Percentiles rank a stretch among this genome's conserved stretches.
These are phyloP conservation scores for Phaffomyces opuntiae DNA, from an alignment of 805 yeast species.

Conservation along the genomic window DNA sequence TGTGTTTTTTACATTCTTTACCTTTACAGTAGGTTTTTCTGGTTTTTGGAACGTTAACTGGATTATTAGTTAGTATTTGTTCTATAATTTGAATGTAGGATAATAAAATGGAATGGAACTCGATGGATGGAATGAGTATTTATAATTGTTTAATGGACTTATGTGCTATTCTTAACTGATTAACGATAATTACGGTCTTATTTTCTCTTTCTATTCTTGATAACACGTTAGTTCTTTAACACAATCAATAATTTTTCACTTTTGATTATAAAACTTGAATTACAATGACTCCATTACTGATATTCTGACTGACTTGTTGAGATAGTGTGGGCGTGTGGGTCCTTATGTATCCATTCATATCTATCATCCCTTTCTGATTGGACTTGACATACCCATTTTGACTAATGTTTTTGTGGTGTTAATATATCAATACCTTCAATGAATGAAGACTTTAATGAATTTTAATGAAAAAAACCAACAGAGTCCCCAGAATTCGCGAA, in stretches of 20 bases:
- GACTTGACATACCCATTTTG: conserved; percentile 25
- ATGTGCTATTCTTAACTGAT: too few relatives aligned
- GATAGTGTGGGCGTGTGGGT: too few relatives aligned
- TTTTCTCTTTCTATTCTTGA: too few relatives aligned
- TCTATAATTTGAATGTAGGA: neutral
- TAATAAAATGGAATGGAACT: too few relatives aligned
- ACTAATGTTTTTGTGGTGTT: conserved; percentile 21
- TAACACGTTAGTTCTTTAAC: too few relatives aligned
- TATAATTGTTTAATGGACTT: too few relatives aligned
- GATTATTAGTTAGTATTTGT: conserved; percentile 19
- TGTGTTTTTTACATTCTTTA: conserved; percentile 98
- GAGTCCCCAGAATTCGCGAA: neutral
- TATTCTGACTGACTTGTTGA: too few relatives aligned
- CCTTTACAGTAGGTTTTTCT: conserved; percentile 99
- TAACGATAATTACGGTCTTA: too few relatives aligned
- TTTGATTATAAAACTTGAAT: neutral
- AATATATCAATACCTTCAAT: conserved; percentile 5
- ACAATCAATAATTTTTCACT: neutral
- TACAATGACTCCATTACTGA: too few relatives aligned
- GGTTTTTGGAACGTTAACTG: conserved; percentile 99
- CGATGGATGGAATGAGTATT: too few relatives aligned
- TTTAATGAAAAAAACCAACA: conserved; percentile 9
- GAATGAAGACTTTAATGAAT: conserved; percentile 11
- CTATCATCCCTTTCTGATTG: neutral
- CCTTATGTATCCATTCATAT: too few relatives aligned